Evolutionary conservation across 768 basidiomycete genomes (phyloP).

Genomic region (Leucosporidium yakuticum): DNA sequence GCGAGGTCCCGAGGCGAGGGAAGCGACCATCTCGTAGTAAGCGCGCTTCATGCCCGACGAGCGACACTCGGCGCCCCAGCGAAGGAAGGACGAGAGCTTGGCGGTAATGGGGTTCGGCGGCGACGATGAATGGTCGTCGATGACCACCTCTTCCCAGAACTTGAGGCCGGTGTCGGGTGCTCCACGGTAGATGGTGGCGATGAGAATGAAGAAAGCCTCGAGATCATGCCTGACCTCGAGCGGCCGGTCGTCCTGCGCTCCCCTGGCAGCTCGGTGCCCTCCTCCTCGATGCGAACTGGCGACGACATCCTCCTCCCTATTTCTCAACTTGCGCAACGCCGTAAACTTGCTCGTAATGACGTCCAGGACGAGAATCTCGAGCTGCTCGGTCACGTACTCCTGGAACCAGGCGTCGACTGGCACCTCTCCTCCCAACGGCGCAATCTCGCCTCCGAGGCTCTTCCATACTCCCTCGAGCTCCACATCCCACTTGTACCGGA

Average conservation of each 20-base stretch:
- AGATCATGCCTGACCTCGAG: slow-evolving; percentile 68
- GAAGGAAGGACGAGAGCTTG: slow-evolving; percentile 63
- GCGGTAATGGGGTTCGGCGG: slow-evolving; percentile 33
- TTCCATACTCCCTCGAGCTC: slow-evolving; percentile 46
- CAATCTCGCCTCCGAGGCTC: slow-evolving; percentile 11
- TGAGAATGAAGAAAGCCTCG: slow-evolving; percentile 72
- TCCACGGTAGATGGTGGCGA: slow-evolving; percentile 69
- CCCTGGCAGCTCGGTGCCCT: slow-evolving; percentile 9
- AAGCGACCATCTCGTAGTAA: slow-evolving; percentile 80
- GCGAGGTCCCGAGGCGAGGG: slow-evolving; percentile 73
- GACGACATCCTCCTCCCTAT: slow-evolving; percentile 76
- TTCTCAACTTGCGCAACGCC: slow-evolving; percentile 57
- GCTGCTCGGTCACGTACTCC: slow-evolving; percentile 54
- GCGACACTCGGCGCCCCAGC: slow-evolving; percentile 77
- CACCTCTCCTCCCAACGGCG: slow-evolving; percentile 18
- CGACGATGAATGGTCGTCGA: slow-evolving; percentile 3
- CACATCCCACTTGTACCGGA: slow-evolving; percentile 52
- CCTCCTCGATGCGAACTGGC: slow-evolving; percentile 60
- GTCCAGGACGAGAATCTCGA: slow-evolving; percentile 66
- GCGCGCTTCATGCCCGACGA: slow-evolving; percentile 69
- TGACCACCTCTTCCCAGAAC: slow-evolving; percentile 61
- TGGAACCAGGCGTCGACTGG: slow-evolving; percentile 50
- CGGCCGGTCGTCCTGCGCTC: slow-evolving; percentile 37
- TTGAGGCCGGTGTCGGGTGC: slow-evolving; percentile 71
- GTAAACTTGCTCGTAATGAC: slow-evolving; percentile 42